phyloP scores from a whole-genome alignment of 1,139 yeast species.

The Blastobotrys capitulatus region DNA sequence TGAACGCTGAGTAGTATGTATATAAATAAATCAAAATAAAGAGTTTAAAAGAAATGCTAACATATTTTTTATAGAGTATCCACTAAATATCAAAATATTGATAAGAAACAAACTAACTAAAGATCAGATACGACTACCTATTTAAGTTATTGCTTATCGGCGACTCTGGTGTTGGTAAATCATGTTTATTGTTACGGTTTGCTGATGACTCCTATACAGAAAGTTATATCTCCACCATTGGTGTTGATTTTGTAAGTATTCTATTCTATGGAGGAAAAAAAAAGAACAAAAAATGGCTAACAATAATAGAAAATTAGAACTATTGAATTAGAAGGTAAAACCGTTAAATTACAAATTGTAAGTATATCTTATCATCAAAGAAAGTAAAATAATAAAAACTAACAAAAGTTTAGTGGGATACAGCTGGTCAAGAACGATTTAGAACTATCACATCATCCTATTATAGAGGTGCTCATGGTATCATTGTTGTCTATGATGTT shows the following conservation, averaged over 20 bases:
- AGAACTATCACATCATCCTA: conserved; percentile 97
- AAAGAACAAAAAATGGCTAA: too few relatives aligned
- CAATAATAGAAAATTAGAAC: conserved; percentile 67
- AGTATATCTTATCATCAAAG: conserved; percentile 10
- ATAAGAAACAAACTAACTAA: too few relatives aligned
- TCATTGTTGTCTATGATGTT: conserved; percentile 91
- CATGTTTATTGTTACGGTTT: conserved; percentile 87
- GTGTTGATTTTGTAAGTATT: conserved; percentile 65
- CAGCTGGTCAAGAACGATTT: conserved; percentile 98
- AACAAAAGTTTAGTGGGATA: conserved; percentile 67
- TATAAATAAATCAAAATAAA: too few relatives aligned
- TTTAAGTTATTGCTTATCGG: conserved; percentile 93
- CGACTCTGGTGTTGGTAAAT: conserved; percentile 94
- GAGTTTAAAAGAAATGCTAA: too few relatives aligned
- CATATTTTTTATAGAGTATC: too few relatives aligned
- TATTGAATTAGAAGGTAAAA: conserved; percentile 86
- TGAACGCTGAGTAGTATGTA: conserved; percentile 23
- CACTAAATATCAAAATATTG: too few relatives aligned
- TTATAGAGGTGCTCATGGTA: conserved; percentile 99
- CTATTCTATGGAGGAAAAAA: too few relatives aligned
- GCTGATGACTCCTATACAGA: conserved; percentile 98
- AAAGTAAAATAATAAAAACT: not conserved
- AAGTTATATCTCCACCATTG: conserved; percentile 92
- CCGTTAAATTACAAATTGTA: conserved; percentile 80
- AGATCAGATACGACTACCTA: conserved; percentile 74